A percentile compares a stretch with the other conserved stretches of the same genome.
These are phyloP conservation scores for Pichia sp. DNA, from an alignment of 1,139 yeast genomes.

Conservation along the genomic window DNA sequence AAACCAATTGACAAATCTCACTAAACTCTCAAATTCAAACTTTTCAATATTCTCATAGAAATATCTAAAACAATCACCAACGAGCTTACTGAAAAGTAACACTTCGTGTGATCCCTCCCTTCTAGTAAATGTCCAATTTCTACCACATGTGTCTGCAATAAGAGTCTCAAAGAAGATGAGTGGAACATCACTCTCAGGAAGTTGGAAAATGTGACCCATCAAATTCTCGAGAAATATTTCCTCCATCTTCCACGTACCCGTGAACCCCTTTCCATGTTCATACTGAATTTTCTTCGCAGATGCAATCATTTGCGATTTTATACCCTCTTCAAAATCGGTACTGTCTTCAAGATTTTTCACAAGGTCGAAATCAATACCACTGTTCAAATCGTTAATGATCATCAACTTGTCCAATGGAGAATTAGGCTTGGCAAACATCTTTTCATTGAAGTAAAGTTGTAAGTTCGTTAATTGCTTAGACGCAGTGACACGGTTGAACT, in stretches of 20 bases:
- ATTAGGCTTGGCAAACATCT: conserved; percentile 77
- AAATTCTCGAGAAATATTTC: conserved; percentile 84
- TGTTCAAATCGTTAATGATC: conserved; percentile 27
- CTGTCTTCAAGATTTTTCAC: conserved; percentile 29
- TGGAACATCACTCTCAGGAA: conserved; percentile 63
- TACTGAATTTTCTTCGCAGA: conserved; percentile 28
- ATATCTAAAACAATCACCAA: conserved; percentile 88
- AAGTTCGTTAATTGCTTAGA: conserved; percentile 75
- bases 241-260: conserved; percentile 83
- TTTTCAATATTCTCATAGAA: conserved; percentile 62
- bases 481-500: conserved; percentile 84
- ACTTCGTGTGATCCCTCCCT: conserved; percentile 14
- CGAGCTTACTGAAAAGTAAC: conserved; percentile 85
- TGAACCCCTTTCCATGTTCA: conserved; percentile 33
- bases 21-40: conserved; percentile 69
- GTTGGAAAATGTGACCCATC: conserved; percentile 65
- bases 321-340: conserved; percentile 27
- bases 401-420: conserved; percentile 67
- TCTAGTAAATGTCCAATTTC: conserved; percentile 28
- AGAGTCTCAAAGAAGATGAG: conserved; percentile 78
- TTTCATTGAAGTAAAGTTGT: conserved; percentile 64
- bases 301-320: conserved; percentile 24
- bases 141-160: conserved; percentile 80
- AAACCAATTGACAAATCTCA: conserved; percentile 85
- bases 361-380: conserved; percentile 28